Base-by-base conservation (phyloP, 2,329 filamentous ascomycete species). In the Paramyrothecium sp. region DNA sequence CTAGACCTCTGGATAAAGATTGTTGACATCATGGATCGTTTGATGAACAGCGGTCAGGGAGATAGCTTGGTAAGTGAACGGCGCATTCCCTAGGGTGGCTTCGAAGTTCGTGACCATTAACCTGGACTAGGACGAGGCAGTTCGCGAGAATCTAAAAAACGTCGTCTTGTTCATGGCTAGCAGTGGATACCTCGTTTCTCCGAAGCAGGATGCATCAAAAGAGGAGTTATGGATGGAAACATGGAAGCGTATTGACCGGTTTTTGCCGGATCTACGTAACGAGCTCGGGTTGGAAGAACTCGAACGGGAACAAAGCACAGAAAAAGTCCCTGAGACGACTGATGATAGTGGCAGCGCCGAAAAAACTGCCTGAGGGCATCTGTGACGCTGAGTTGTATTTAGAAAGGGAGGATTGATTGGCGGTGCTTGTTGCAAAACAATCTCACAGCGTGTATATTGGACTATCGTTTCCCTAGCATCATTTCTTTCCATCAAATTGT, bases 141-240 rank as follows among this genome's bases (percentile, higher is more conserved):
- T 98, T 2, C 90, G 91, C 1, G 95, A 99, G 74, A 95, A 92
- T 63, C 78, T 99, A 57, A 99, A 99, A 76, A 99, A 99, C 63
- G 92, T 98, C 54, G 79, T 98, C 22, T 81, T 99, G 11, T 95
- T 99, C 67, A 97, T 99, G 92, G 88, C 90, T 7, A 95, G 89
- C 70, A 93, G 89, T 53, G 93, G 90, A 38, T 93, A 91, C 66
- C 83, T 99, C 5, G 87, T 91, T 0, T 84, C 90, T 1, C 91
- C 91, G 13, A 79, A 75, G 61, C 74, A 81, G 64, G 81, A 88
- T 60, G 69, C 79, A 2, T 77, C 75, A 5, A 82, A 83, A 65
- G 81, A 81, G 69, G 80, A 78, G 66, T 75, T 87, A 19, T 88
- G 80, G 84, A 77, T 73, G 16, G 86, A 88, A 70, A 88, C 81